phyloP scores from a whole-genome alignment of 2,329 filamentous ascomycete genomes.

The Sarocladium strictum region DNA sequence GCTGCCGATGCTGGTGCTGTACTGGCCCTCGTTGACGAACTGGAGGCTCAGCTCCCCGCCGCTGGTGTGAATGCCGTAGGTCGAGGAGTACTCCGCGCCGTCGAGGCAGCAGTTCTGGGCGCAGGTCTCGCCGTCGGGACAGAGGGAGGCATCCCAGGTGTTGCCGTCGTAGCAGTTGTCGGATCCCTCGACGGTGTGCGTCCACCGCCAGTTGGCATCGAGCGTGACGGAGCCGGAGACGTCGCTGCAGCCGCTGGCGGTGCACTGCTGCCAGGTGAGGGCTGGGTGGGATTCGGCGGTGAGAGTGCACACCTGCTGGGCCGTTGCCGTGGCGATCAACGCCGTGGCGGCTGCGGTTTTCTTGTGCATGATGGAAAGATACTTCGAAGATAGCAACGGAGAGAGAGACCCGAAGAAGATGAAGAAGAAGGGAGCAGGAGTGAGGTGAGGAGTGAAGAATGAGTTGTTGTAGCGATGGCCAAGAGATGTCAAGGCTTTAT shows the following conservation, averaged over 20 bases:
- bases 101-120: constrained; percentile 46
- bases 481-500: constrained; percentile 1
- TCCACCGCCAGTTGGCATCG: constrained; percentile 59
- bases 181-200: constrained; percentile 37
- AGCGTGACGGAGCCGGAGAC: constrained; percentile 46
- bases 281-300: constrained; percentile 45
- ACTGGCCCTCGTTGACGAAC: constrained; percentile 48
- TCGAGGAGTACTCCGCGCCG: constrained; percentile 44
- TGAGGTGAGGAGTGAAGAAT: background rate
- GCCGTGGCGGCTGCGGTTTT: constrained; percentile 20
- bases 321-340: constrained; percentile 22
- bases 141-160: constrained; percentile 35
- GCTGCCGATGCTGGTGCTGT: constrained; percentile 43
- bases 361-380: constrained; percentile 21
- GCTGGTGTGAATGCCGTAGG: constrained; percentile 48
- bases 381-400: constrained; percentile 10
- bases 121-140: constrained; percentile 35
- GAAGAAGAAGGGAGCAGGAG: background rate
- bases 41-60: constrained; percentile 46
- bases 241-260: constrained; percentile 42
- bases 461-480: background rate
- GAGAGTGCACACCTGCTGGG: constrained; percentile 45
- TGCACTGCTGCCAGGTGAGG: constrained; percentile 49
- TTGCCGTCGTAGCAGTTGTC: constrained; percentile 55
- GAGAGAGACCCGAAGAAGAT: background rate